Evolutionary conservation across 2,329 filamentous ascomycete genomes (phyloP).

Genomic region (Hypocreales sp.): DNA sequence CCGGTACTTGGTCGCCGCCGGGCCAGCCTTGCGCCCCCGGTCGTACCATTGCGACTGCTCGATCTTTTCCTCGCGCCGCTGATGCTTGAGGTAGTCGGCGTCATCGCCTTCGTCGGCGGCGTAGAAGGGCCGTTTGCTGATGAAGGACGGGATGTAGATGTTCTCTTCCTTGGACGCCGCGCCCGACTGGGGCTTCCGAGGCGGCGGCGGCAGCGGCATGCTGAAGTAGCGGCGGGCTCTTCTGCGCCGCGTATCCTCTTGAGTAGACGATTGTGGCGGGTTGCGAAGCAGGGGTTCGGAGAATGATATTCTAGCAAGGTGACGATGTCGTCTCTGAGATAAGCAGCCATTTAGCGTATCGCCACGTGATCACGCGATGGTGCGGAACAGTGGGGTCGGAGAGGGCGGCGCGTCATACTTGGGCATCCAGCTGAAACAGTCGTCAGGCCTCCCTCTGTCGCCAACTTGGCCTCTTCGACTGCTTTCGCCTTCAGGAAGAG

Average conservation of each 20-base stretch:
- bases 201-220: slow-evolving; percentile 9
- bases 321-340: too few relatives aligned
- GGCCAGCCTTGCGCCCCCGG: slow-evolving; percentile 67
- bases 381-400: slow-evolving; percentile 1
- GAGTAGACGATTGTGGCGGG: too few relatives aligned
- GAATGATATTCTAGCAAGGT: too few relatives aligned
- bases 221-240: background rate
- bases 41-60: slow-evolving; percentile 83
- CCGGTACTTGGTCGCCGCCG: slow-evolving; percentile 88
- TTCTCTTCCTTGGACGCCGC: slow-evolving; percentile 70
- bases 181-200: slow-evolving; percentile 17
- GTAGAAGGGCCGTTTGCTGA: slow-evolving; percentile 96
- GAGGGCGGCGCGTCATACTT: too few relatives aligned
- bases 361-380: slow-evolving; percentile 13
- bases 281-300: too few relatives aligned
- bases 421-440: too few relatives aligned
- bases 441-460: too few relatives aligned
- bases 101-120: slow-evolving; percentile 63
- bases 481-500: too few relatives aligned
- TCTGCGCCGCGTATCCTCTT: too few relatives aligned
- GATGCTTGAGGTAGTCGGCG: slow-evolving; percentile 90
- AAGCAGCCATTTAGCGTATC: too few relatives aligned
- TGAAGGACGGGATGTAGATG: slow-evolving; percentile 96
- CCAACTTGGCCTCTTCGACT: too few relatives aligned
- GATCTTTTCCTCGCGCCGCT: slow-evolving; percentile 50